These are phyloP conservation scores for Cordia subcordata DNA, from an alignment of 257 asterid genomes.

Conservation along the genomic window DNA sequence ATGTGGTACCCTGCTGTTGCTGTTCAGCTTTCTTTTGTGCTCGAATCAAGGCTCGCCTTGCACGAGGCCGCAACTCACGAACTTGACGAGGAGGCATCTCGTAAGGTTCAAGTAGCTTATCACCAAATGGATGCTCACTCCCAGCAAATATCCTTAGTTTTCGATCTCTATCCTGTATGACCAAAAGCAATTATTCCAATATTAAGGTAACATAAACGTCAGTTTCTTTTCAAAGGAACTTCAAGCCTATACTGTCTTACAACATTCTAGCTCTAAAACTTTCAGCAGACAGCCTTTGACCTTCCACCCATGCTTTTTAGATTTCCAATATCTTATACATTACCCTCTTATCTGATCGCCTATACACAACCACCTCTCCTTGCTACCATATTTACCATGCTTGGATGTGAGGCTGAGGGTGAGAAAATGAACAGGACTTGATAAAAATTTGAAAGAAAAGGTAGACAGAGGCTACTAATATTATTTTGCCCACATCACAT, in stretches of 20 bases:
- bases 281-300: too few species aligned
- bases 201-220: too few species aligned
- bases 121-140: constrained; percentile 82
- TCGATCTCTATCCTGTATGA: constrained; percentile 73
- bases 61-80: constrained; percentile 91
- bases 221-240: too few species aligned
- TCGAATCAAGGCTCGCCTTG: constrained; percentile 79
- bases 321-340: too few species aligned
- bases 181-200: background rate
- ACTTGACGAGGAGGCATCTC: constrained; percentile 87
- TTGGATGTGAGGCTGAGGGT: too few species aligned
- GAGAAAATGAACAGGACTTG: background rate
- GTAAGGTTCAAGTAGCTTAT: constrained; percentile 61
- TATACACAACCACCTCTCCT: too few species aligned
- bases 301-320: too few species aligned
- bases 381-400: too few species aligned
- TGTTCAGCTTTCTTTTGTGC: constrained; percentile 91
- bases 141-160: constrained; percentile 88
- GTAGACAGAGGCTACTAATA: background rate
- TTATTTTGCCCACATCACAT: background rate
- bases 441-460: background rate
- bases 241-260: too few species aligned
- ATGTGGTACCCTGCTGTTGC: constrained; percentile 44
- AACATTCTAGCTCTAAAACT: too few species aligned
- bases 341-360: too few species aligned